Evolutionary conservation across 2,329 filamentous ascomycete genomes (phyloP).

Genomic region (Plenodomus biglobosus): DNA sequence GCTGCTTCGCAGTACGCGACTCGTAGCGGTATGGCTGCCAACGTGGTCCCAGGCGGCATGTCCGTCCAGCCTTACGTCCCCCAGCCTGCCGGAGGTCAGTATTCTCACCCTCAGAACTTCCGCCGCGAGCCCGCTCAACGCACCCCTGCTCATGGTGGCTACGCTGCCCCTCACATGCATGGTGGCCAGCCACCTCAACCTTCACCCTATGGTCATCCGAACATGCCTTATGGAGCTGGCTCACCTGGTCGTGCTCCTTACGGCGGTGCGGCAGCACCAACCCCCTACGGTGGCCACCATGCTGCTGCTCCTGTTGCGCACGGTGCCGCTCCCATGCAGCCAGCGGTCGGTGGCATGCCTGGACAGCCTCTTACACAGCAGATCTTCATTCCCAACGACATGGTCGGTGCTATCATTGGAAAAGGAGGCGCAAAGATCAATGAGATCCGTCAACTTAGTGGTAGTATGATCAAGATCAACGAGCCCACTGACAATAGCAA

Average conservation of each 20-base stretch:
- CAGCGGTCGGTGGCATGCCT: constrained; percentile 59
- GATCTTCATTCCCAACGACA: constrained; percentile 98
- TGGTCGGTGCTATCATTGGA: constrained; percentile 98
- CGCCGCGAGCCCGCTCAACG: constrained; percentile 67
- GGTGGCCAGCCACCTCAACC: constrained; percentile 56
- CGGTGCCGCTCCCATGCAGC: constrained; percentile 71
- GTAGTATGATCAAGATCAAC: constrained; percentile 99
- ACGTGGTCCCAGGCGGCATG: constrained; percentile 94
- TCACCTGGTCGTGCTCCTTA: constrained; percentile 74
- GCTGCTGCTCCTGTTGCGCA: constrained; percentile 56
- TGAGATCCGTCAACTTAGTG: constrained; percentile 94
- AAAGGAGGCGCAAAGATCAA: constrained; percentile 99
- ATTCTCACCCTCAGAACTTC: constrained; percentile 86
- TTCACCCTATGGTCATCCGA: constrained; percentile 53
- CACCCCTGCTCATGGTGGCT: constrained; percentile 73
- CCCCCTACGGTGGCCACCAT: constrained; percentile 64
- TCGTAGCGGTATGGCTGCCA: constrained; percentile 87
- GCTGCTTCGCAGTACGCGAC: constrained; percentile 98
- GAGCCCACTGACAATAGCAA: constrained; percentile 99
- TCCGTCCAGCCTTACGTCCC: constrained; percentile 98
- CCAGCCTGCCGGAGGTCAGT: constrained; percentile 88
- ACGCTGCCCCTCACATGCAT: constrained; percentile 67
- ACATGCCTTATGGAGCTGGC: constrained; percentile 75
- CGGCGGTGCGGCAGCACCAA: constrained; percentile 74
- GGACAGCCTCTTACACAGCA: constrained; percentile 89